Evolutionary conservation across 148 eudicot genomes (phyloP), one percentile per base, ranked within the genome.

Genomic region (Silene uniflora): DNA sequence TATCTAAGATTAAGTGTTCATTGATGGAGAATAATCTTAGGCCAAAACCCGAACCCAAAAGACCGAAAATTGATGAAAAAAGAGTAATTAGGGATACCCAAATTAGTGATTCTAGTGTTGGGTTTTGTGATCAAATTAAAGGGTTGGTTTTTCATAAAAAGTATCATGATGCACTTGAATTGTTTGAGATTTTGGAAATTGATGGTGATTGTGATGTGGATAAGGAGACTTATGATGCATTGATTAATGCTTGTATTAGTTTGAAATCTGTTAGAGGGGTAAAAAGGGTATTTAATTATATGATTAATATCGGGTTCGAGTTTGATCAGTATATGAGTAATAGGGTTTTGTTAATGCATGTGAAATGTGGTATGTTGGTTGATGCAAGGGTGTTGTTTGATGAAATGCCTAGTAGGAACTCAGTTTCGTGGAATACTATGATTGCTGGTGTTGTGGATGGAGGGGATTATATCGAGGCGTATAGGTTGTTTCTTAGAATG

Each of bases 361-460:
- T 91, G 62, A 93, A 83, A 82, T 93, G 98, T 70, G 88, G 89
- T 71, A 91, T 93, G 98, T 81, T 89, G 88, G 80, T 80, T 32
- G 93, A 93, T 79, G 96, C 93, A 3, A 86, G 86, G n/a, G 55
- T 17, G n/a, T 47, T 93, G 79, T 93, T 93, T 17, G 98, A 88
- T 69, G 86, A 89, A 75, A 89, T 93, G 92, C 87, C 89, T 32
- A 69, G 75, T 22, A 87, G 92, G 75, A 89, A 89, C 75, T 63
- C 82, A 75, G 91, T 88, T 79, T 84, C 98, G 0, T 93, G 98
- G 98, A 89, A 89, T 75, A 91, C 84, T 0, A 88, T 93, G 76
- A 87, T 93, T 64, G 88, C 88, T 10, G 98, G 98, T 22, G 82
- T 91, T 10, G 86, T 93, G 62, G 92, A 88, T 75, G 78, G 74